Percentiles rank a stretch among this genome's conserved stretches.
Conservation (phyloP, 441 rosid species). For the Macaranga tanarius region DNA sequence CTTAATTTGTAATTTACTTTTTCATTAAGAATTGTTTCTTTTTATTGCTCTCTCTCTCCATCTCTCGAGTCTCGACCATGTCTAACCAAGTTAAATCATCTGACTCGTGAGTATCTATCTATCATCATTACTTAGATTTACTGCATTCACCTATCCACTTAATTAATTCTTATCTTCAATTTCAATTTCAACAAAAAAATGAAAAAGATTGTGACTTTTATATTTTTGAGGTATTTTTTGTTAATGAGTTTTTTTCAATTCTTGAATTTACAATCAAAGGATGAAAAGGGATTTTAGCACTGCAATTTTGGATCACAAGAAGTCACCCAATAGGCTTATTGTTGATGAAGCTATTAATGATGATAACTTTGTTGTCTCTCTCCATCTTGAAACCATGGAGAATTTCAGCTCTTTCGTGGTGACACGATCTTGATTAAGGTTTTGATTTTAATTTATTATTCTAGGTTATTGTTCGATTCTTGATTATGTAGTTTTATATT, state of each 20-base stretch:
- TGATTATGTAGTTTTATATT: conserved; percentile 2
- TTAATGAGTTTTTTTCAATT: conserved; percentile 6
- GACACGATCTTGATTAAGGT: conserved; percentile 89
- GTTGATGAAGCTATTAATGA: conserved; percentile 88
- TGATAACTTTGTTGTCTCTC: conserved; percentile 78
- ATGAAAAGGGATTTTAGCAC: conserved; percentile 82
- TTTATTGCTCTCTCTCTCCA: neutral
- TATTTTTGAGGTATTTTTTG: neutral
- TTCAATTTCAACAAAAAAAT: neutral
- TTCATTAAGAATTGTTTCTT: neutral
- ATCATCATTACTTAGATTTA: conserved; percentile 36
- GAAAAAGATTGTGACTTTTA: neutral
- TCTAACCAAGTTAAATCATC: conserved; percentile 77
- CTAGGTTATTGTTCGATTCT: neutral
- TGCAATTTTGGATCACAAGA: conserved; percentile 87
- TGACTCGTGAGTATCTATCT: conserved; percentile 54
- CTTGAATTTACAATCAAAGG: conserved; percentile 48
- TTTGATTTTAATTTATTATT: neutral
- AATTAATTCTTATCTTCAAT: neutral
- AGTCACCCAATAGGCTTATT: conserved; percentile 75
- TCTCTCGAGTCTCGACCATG: conserved; percentile 42
- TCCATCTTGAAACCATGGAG: conserved; percentile 88
- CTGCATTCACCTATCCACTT: conserved; percentile 19
- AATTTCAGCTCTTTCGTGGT: conserved; percentile 90
- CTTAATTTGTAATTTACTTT: neutral